phyloP scores from a whole-genome alignment of 495 filamentous ascomycete genomes.

The Penicillium goetzii region DNA sequence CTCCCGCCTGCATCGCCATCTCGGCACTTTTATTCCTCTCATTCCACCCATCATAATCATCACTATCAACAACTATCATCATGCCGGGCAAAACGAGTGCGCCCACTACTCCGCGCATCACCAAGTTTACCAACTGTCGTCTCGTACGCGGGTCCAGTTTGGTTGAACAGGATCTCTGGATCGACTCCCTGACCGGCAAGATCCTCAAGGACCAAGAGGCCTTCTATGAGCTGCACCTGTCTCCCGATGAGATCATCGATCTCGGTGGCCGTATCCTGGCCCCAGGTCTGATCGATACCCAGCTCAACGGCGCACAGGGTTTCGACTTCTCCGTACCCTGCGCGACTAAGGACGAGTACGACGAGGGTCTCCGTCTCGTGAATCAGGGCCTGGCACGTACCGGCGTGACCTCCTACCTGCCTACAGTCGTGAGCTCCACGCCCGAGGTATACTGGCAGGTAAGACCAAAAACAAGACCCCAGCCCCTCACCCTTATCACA shows the following conservation, averaged over 20 bases:
- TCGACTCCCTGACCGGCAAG: conserved; percentile 73
- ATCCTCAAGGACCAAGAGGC: conserved; percentile 73
- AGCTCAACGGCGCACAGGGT: conserved; percentile 83
- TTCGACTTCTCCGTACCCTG: conserved; percentile 82
- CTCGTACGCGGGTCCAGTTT: conserved; percentile 65
- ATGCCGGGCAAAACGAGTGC: conserved; percentile 47
- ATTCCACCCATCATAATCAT: neutral
- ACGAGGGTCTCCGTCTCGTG: conserved; percentile 64
- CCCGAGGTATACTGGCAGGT: conserved; percentile 70
- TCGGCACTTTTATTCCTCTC: neutral
- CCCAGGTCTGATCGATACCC: conserved; percentile 82
- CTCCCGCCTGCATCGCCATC: neutral
- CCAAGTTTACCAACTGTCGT: conserved; percentile 83
- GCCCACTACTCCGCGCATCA: conserved; percentile 54
- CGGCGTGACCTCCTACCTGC: conserved; percentile 83
- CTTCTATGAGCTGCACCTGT: conserved; percentile 70
- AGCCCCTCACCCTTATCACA: neutral
- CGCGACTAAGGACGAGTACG: conserved; percentile 63
- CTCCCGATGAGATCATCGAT: conserved; percentile 61
- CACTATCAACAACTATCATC: conserved; percentile 8
- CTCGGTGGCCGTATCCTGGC: conserved; percentile 77
- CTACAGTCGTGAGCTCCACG: conserved; percentile 70
- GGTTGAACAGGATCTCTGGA: conserved; percentile 76
- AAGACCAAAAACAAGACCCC: neutral
- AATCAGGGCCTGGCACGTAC: conserved; percentile 71